Evolutionary conservation across 192 early-diverging fungal genomes (phyloP).

Genomic region (Jimgerdemannia lactiflua): DNA sequence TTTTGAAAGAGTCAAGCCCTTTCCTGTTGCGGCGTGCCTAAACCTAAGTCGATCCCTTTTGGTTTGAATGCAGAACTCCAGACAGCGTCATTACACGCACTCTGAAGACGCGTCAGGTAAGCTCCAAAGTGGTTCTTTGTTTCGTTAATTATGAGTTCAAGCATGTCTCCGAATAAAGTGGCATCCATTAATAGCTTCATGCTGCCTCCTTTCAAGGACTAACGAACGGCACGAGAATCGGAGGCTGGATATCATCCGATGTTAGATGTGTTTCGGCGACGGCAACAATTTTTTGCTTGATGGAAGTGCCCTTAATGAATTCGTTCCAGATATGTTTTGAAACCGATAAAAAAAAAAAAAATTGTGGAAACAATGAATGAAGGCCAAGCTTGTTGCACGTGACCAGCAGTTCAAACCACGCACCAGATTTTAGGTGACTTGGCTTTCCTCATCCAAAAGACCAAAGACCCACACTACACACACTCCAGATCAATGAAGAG

Average conservation of each 20-base stretch:
- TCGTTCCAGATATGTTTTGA: too few species aligned
- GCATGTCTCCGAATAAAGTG: not conserved
- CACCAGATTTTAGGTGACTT: not conserved
- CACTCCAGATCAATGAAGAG: not conserved
- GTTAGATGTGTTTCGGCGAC: too few species aligned
- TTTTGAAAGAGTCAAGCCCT: too few species aligned
- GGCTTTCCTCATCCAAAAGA: not conserved
- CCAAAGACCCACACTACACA: not conserved
- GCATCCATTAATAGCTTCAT: not conserved
- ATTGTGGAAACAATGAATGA: not conserved
- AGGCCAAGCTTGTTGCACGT: not conserved
- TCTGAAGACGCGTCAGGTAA: conserved; percentile 71
- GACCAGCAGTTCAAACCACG: not conserved
- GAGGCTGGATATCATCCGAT: not conserved
- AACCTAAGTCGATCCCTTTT: not conserved
- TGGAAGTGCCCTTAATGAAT: too few species aligned
- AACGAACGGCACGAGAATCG: not conserved
- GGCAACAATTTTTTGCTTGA: too few species aligned
- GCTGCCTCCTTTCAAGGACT: not conserved
- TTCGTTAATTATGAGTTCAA: not conserved
- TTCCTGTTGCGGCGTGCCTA: not conserved
- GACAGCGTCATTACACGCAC: conserved; percentile 84
- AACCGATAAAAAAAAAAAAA: not conserved
- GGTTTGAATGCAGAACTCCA: conserved; percentile 56
- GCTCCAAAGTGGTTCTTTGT: not conserved